phyloP scores from a whole-genome alignment of 2,329 filamentous ascomycete species.

The Lachnellula suecica region DNA sequence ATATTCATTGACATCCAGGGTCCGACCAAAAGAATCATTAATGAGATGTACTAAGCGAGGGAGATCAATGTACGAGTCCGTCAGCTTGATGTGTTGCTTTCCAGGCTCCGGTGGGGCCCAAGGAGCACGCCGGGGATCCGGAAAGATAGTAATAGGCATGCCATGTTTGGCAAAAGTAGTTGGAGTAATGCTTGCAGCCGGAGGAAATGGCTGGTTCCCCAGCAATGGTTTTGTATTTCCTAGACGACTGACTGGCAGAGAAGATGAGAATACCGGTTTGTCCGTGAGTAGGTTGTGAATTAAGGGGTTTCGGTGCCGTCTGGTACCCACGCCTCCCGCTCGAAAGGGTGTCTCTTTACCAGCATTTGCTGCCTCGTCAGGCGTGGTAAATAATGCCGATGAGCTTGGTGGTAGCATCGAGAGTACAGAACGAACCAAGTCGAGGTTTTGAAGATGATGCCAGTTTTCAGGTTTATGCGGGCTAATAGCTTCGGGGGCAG shows the following conservation, averaged over 20 bases:
- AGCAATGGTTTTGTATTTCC: slow-evolving; percentile 18
- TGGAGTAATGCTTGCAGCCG: slow-evolving; percentile 39
- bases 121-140: slow-evolving; percentile 61
- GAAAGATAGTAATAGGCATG: slow-evolving; percentile 83
- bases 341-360: slow-evolving; percentile 33
- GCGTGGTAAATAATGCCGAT: slow-evolving; percentile 86
- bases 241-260: slow-evolving; percentile 73
- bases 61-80: slow-evolving; percentile 80
- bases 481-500: slow-evolving; percentile 1
- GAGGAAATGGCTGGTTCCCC: slow-evolving; percentile 25
- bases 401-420: slow-evolving; percentile 78
- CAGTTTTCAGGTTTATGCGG: slow-evolving; percentile 28
- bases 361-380: slow-evolving; percentile 69
- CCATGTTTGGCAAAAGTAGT: slow-evolving; percentile 89
- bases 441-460: slow-evolving; percentile 68
- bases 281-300: slow-evolving; percentile 97
- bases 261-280: slow-evolving; percentile 89
- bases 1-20: slow-evolving; percentile 82
- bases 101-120: slow-evolving; percentile 69
- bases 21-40: slow-evolving; percentile 87
- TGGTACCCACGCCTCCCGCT: slow-evolving; percentile 45
- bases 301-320: slow-evolving; percentile 70
- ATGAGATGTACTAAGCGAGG: slow-evolving; percentile 82
- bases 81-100: slow-evolving; percentile 63
- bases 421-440: slow-evolving; percentile 68